Base-by-base conservation (phyloP, 371 early-diverging fungal genomes). In the Synchytrium microbalum region DNA sequence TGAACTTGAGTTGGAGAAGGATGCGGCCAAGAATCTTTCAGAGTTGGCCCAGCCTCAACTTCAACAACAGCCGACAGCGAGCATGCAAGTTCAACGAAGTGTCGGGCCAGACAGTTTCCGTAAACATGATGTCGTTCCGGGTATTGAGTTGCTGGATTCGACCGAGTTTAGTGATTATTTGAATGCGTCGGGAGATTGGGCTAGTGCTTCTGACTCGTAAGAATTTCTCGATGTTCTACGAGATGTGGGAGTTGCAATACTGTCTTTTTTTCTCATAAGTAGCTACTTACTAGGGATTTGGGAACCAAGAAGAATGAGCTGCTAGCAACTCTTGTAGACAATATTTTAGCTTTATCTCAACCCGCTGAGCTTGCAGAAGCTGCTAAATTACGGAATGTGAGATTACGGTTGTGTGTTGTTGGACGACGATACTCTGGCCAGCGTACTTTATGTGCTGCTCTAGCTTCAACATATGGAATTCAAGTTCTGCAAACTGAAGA, bases 361-460 rank as follows among this genome's bases (percentile, higher is more conserved):
- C 46, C 46, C 5, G 10, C 46, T 10, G 46, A 5, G 19, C 19
- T 19, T 5, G 19, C 46, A 5, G 46, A 38, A 38, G 19, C 19
- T 5, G 5, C 46, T 10, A 38, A 38, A 19, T 5, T 19, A 38
- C 46, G 46, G 19, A 38, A 38, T 38, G 46, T 38, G 46, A 38
- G 46, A 19, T 19, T 38, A 38, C 46, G 46, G 5, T 29, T 83
- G 16, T 70, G 71, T 2, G 29, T 83, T 19, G 62, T 83, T 10
- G 83, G 83, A 32, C 81, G 81, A 56, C 62, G 65, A 3, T 79
- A 74, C 55, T 61, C 75, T 16, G 83, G 83, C 3, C 79, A 81
- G 65, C 19, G 64, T 27, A 72, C 76, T 2, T n/a, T 75, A 2
- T 78, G 80, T 3, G 65, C 61, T 32, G 2, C 30, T n/a, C 31